A percentile compares a stretch with the other conserved stretches of the same genome.
These are phyloP conservation scores for Microdochium trichocladiopsis DNA, from an alignment of 2,329 filamentous ascomycete species.

Conservation along the genomic window DNA sequence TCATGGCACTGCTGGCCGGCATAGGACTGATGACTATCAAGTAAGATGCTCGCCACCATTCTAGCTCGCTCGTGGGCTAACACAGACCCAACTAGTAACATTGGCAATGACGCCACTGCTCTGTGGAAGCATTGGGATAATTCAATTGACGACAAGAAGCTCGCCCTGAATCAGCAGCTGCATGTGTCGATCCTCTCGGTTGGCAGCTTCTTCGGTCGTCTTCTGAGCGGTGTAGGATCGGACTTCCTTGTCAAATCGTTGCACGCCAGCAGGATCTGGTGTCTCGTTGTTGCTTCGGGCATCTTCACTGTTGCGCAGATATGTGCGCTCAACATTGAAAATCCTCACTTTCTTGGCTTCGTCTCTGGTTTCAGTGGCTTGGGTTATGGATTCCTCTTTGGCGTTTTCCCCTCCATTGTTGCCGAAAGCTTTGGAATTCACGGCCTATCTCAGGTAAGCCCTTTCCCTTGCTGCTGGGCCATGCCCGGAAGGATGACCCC, in stretches of 20 bases:
- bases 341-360: slow-evolving; percentile 69
- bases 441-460: slow-evolving; percentile 57
- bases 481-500: no score
- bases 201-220: slow-evolving; percentile 75
- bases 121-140: slow-evolving; percentile 84
- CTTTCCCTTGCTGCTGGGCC: not conserved
- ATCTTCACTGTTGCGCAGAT: slow-evolving; percentile 79
- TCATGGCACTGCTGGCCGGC: slow-evolving; percentile 87
- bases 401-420: slow-evolving; percentile 83
- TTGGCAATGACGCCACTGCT: slow-evolving; percentile 82
- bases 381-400: slow-evolving; percentile 89
- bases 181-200: slow-evolving; percentile 94
- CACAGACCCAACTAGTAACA: no score
- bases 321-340: slow-evolving; percentile 64
- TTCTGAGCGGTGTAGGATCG: slow-evolving; percentile 79
- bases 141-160: slow-evolving; percentile 63
- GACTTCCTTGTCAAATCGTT: slow-evolving; percentile 82
- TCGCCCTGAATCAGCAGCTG: slow-evolving; percentile 76
- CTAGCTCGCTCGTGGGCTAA: no score
- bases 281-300: slow-evolving; percentile 67
- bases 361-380: slow-evolving; percentile 81
- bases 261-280: slow-evolving; percentile 82
- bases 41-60: slow-evolving; percentile 53
- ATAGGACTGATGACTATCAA: slow-evolving; percentile 99
- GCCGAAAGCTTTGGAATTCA: slow-evolving; percentile 88